phyloP scores from a whole-genome alignment of 2,329 filamentous ascomycete genomes.

The Penicillium sp. region DNA sequence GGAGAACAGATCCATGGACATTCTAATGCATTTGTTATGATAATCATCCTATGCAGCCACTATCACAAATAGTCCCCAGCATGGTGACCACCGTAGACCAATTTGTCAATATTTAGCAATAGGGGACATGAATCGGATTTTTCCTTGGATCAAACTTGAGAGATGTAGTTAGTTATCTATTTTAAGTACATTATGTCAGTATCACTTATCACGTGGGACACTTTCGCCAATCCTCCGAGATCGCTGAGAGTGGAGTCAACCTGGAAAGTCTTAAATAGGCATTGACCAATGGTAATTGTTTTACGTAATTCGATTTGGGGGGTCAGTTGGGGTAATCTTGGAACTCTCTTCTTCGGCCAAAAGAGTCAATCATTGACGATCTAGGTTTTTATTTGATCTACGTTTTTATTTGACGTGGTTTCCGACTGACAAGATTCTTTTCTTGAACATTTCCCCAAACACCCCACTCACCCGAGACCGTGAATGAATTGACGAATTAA shows the following conservation, averaged over 20 bases:
- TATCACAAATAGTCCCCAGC: too few species aligned
- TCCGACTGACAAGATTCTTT: neutral
- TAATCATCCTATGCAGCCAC: too few species aligned
- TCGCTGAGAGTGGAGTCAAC: neutral
- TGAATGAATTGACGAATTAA: slow-evolving; percentile 2
- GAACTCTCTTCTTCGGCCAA: neutral
- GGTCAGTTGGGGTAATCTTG: slow-evolving; percentile 1
- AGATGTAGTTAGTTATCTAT: too few species aligned
- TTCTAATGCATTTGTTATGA: too few species aligned
- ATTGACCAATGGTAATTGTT: slow-evolving; percentile 9
- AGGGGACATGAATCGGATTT: too few species aligned
- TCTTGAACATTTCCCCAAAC: slow-evolving; percentile 11
- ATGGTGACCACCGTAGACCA: too few species aligned
- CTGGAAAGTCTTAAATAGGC: neutral
- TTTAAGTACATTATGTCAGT: too few species aligned
- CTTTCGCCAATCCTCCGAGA: neutral
- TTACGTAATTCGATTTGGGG: slow-evolving; percentile 9
- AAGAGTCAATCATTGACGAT: slow-evolving; percentile 6
- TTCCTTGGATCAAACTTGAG: too few species aligned
- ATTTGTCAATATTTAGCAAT: too few species aligned
- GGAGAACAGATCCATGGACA: too few species aligned
- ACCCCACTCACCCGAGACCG: neutral
- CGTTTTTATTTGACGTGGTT: neutral
- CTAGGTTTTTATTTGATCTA: neutral
- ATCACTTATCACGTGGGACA: neutral